phyloP scores from a whole-genome alignment of 2,329 filamentous ascomycete genomes.

The Pseudogymnoascus sp. region DNA sequence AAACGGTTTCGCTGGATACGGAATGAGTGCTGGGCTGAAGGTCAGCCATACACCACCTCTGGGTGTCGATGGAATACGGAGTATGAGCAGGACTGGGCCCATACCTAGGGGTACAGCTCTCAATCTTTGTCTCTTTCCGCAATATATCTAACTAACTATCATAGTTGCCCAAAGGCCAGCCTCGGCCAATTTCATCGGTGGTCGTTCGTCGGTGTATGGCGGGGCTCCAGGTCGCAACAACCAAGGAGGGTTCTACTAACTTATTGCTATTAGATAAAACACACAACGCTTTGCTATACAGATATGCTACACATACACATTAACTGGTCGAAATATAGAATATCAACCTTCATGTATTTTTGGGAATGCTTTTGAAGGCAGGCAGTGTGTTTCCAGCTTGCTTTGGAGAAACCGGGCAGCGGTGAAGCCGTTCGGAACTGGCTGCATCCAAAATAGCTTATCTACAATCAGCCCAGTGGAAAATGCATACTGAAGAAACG shows the following conservation, averaged over 20 bases:
- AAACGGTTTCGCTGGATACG: constrained; percentile 25
- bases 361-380: background rate
- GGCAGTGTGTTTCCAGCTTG: background rate
- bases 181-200: background rate
- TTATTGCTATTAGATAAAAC: background rate
- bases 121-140: background rate
- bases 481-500: background rate
- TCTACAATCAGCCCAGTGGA: background rate
- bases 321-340: background rate
- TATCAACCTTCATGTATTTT: background rate
- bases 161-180: constrained; percentile 6
- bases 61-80: background rate
- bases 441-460: background rate
- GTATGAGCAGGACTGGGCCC: background rate
- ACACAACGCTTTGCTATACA: background rate
- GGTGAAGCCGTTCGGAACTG: background rate
- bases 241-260: background rate
- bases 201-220: background rate
- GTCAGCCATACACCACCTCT: constrained; percentile 23
- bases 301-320: background rate
- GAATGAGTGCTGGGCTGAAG: constrained; percentile 29
- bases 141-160: background rate
- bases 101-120: background rate
- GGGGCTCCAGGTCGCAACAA: background rate
- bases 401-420: background rate